Evolutionary conservation across 2,329 filamentous ascomycete genomes (phyloP).

Genomic region (Sarocladium oryzae): DNA sequence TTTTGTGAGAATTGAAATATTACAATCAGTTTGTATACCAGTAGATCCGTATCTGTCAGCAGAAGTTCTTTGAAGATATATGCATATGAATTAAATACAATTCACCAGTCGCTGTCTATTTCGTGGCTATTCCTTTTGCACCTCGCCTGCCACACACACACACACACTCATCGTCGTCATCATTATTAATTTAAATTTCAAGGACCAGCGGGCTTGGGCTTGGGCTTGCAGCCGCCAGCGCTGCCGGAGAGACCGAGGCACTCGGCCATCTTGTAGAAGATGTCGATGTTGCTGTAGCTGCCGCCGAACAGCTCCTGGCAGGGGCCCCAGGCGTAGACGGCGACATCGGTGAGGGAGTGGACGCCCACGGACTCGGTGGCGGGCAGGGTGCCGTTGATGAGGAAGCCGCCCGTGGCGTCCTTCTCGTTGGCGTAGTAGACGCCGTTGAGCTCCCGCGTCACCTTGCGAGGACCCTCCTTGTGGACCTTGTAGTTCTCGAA

Average conservation of each 20-base stretch:
- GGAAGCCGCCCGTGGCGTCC: conserved; percentile 60
- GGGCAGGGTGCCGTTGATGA: conserved; percentile 70
- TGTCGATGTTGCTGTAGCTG: conserved; percentile 62
- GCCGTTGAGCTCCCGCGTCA: conserved; percentile 47
- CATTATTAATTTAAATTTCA: conserved; percentile 11
- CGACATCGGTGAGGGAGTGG: conserved; percentile 71
- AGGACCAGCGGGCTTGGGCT: conserved; percentile 14
- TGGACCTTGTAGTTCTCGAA: conserved; percentile 71
- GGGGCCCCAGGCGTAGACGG: conserved; percentile 71
- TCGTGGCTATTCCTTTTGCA: not conserved
- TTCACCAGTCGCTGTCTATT: not conserved
- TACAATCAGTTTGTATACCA: too few species aligned
- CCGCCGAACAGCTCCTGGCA: conserved; percentile 73
- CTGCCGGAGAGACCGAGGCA: conserved; percentile 51
- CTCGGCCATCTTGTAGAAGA: conserved; percentile 68
- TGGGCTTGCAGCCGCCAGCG: conserved; percentile 17
- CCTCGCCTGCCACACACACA: not conserved
- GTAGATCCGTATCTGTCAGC: too few species aligned
- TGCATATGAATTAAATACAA: not conserved
- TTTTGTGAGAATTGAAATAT: too few species aligned
- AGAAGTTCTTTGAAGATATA: too few species aligned
- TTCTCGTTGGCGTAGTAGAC: conserved; percentile 63
- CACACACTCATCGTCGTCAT: conserved; percentile 1
- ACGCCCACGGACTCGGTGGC: conserved; percentile 60
- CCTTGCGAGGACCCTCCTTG: conserved; percentile 55